These are phyloP conservation scores for Acidiella bohemica DNA, from an alignment of 495 filamentous ascomycete species.

Conservation along the genomic window DNA sequence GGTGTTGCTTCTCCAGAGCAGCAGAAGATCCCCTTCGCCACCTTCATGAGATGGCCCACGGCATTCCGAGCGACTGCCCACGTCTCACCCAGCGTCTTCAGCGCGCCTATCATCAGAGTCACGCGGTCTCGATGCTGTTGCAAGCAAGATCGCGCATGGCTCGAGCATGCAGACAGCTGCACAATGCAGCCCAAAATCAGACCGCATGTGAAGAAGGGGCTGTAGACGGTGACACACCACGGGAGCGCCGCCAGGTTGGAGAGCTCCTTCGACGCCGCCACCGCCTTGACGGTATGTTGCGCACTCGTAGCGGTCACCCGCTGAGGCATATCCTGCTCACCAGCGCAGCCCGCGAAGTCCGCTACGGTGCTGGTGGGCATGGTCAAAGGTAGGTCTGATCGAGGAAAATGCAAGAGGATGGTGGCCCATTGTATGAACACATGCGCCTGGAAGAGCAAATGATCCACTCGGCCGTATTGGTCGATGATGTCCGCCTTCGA, in stretches of 20 bases:
- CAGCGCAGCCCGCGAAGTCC: constrained; percentile 3
- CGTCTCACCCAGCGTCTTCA: constrained; percentile 56
- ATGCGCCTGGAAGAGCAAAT: constrained; percentile 84
- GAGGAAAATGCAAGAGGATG: constrained; percentile 62
- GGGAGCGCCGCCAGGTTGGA: constrained; percentile 66
- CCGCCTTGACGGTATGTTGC: constrained; percentile 62
- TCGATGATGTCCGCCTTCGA: constrained; percentile 59
- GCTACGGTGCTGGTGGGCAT: not conserved
- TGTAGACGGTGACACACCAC: constrained; percentile 51
- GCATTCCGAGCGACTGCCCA: constrained; percentile 36
- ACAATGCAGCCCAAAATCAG: constrained; percentile 48
- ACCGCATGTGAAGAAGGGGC: constrained; percentile 80
- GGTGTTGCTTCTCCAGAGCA: not conserved
- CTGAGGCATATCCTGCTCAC: not conserved
- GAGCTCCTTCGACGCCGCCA: constrained; percentile 64
- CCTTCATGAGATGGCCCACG: not conserved
- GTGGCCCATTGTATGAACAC: constrained; percentile 42
- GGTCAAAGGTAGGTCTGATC: constrained; percentile 21
- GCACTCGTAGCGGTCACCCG: constrained; percentile 9
- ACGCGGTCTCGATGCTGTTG: constrained; percentile 57
- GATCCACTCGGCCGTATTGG: constrained; percentile 57
- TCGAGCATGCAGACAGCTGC: constrained; percentile 47
- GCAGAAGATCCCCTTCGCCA: constrained; percentile 1
- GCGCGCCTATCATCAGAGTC: constrained; percentile 61
- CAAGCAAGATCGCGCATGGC: constrained; percentile 45